These are phyloP conservation scores for Pythium periplocum DNA, from an alignment of 352 stramenopile species.

Conservation along the genomic window DNA sequence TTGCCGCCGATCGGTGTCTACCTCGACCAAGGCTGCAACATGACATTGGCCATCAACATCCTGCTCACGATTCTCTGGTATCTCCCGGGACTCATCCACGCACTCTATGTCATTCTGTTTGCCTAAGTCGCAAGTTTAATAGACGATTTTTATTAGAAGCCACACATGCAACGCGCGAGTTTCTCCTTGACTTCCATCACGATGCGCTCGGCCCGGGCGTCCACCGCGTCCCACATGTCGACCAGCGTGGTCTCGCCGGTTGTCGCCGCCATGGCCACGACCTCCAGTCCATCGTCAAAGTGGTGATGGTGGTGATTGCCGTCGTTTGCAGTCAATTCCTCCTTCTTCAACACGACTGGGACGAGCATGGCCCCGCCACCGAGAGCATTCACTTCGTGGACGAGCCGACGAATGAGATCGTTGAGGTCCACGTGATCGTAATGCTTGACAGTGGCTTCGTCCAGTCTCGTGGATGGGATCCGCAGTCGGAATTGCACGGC, in stretches of 20 bases:
- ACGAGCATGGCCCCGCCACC: slow-evolving; percentile 41
- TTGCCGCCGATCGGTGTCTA: no score
- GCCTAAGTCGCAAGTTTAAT: no score
- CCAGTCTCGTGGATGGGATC: slow-evolving; percentile 41
- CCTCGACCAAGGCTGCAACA: no score
- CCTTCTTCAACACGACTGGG: slow-evolving; percentile 3
- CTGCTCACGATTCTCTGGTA: slow-evolving; percentile 4
- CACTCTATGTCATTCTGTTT: no score
- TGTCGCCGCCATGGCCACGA: slow-evolving; percentile 42
- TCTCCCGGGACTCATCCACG: neutral
- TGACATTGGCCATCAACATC: neutral
- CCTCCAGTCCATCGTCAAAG: slow-evolving; percentile 5
- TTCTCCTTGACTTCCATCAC: slow-evolving; percentile 50
- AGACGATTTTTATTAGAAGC: slow-evolving; percentile 31
- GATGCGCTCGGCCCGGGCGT: slow-evolving; percentile 34
- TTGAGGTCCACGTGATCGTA: slow-evolving; percentile 75
- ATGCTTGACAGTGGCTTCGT: slow-evolving; percentile 63
- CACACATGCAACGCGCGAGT: slow-evolving; percentile 53
- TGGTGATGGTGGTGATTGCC: slow-evolving; percentile 1
- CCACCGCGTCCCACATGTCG: slow-evolving; percentile 52
- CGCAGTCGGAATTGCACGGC: slow-evolving; percentile 40
- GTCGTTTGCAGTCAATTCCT: slow-evolving; percentile 7
- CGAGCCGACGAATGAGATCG: slow-evolving; percentile 47
- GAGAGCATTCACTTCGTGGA: slow-evolving; percentile 54
- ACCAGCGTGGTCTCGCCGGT: slow-evolving; percentile 30